Conservation (phyloP, 352 stramenopile species). For the Aphanomyces astaci region DNA sequence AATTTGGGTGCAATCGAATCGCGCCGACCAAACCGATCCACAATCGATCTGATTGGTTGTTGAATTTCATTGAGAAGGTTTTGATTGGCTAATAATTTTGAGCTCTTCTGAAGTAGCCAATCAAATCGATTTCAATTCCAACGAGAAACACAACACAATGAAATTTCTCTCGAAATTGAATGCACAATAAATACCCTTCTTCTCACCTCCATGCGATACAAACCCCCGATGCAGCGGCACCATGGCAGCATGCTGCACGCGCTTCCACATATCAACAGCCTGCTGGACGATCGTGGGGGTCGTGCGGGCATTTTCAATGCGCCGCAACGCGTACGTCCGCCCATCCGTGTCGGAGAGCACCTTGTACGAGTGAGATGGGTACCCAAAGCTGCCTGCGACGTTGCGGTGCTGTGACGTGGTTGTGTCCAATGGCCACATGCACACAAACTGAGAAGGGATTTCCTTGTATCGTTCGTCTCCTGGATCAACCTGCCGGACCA, state of each 20-base stretch:
- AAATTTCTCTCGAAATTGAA: no score
- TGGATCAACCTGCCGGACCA: constrained; percentile 22
- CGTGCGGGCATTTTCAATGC: constrained; percentile 77
- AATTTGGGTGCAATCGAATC: no score
- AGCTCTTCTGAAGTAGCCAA: no score
- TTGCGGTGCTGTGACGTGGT: constrained; percentile 6
- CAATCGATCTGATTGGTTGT: no score
- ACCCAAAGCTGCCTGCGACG: constrained; percentile 58
- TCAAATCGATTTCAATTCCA: no score
- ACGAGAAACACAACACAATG: no score
- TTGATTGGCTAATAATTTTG: no score
- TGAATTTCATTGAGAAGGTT: no score
- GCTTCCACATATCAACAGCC: constrained; percentile 27
- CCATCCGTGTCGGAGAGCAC: constrained; percentile 53
- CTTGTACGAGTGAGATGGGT: constrained; percentile 67
- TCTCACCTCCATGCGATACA: constrained; percentile 51
- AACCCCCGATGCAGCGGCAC: constrained; percentile 65
- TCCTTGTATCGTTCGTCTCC: constrained; percentile 25
- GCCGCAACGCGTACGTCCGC: constrained; percentile 59
- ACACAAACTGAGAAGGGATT: constrained; percentile 23
- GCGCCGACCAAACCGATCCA: no score
- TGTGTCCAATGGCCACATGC: constrained; percentile 23
- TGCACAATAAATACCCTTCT: no score
- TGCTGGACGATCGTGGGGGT: constrained; percentile 28
- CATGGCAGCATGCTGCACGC: constrained; percentile 49